These are phyloP conservation scores for Blastomyces percursus DNA, from an alignment of 2,329 filamentous ascomycete species.

Conservation along the genomic window DNA sequence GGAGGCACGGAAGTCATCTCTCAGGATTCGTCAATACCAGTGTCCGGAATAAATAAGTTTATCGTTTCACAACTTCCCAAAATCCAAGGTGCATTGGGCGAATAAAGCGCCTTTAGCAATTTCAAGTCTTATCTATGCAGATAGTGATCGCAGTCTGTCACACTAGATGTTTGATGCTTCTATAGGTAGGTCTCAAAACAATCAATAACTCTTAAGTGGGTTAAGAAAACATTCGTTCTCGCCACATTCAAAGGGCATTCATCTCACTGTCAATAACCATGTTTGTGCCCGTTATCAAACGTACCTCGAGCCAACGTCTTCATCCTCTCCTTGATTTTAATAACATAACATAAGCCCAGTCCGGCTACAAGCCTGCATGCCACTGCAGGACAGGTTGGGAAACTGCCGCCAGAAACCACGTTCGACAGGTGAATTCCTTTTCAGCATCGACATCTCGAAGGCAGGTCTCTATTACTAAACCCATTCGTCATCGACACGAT, in stretches of 20 bases:
- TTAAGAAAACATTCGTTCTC: neutral
- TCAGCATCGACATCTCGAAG: conserved; percentile 7
- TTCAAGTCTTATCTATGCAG: neutral
- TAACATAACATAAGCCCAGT: conserved; percentile 9
- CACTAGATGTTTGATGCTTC: neutral
- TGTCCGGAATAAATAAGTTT: no score
- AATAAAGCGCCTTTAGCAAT: neutral
- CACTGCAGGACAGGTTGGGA: conserved; percentile 12
- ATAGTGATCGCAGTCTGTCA: neutral
- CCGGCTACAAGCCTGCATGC: conserved; percentile 11
- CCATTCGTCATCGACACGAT: conserved; percentile 12
- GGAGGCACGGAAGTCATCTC: no score
- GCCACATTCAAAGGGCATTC: neutral
- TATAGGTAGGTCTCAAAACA: neutral
- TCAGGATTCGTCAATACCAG: no score
- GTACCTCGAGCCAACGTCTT: conserved; percentile 6
- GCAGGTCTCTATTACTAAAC: conserved; percentile 11
- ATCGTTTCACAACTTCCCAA: neutral
- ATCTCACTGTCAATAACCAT: neutral
- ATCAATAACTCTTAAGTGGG: neutral
- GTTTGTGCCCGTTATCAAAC: neutral
- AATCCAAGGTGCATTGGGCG: neutral
- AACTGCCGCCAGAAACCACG: conserved; percentile 13
- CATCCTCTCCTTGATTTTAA: conserved; percentile 12
- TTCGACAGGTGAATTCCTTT: conserved; percentile 12